A percentile compares a stretch with the other conserved stretches of the same genome.
These are phyloP conservation scores for Posidonia australis DNA, from an alignment of 106 monocot genomes.

Conservation along the genomic window DNA sequence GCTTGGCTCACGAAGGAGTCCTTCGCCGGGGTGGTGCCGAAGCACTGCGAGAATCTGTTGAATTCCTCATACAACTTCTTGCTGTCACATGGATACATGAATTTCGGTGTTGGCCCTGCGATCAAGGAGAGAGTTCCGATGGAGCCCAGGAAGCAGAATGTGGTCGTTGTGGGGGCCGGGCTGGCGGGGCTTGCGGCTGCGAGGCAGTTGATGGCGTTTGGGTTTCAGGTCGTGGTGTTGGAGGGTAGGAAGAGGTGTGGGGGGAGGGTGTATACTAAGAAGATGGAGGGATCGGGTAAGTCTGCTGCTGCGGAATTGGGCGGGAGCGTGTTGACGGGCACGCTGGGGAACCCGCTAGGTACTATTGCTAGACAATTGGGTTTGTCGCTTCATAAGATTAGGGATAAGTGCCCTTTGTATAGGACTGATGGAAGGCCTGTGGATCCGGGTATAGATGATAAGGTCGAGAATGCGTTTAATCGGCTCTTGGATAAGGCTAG, in stretches of 20 bases:
- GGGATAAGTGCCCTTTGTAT: slow-evolving; percentile 91
- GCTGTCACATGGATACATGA: slow-evolving; percentile 62
- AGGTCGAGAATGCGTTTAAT: slow-evolving; percentile 86
- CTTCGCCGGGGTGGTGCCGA: slow-evolving; percentile 32
- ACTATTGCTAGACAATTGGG: slow-evolving; percentile 80
- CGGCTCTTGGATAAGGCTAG: slow-evolving; percentile 76
- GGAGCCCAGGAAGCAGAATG: slow-evolving; percentile 36
- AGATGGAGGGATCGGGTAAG: slow-evolving; percentile 52
- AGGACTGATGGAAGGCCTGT: slow-evolving; percentile 59
- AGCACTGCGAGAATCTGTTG: slow-evolving; percentile 48
- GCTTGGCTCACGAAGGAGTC: slow-evolving; percentile 29
- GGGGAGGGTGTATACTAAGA: slow-evolving; percentile 87
- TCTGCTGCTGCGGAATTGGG: slow-evolving; percentile 75
- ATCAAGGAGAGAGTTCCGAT: slow-evolving; percentile 54
- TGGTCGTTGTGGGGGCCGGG: slow-evolving; percentile 70
- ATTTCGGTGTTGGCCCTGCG: slow-evolving; percentile 68
- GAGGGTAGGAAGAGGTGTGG: slow-evolving; percentile 90
- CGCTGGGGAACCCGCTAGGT: slow-evolving; percentile 74
- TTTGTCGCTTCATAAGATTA: slow-evolving; percentile 53
- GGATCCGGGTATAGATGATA: slow-evolving; percentile 48
- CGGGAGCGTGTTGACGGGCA: slow-evolving; percentile 82
- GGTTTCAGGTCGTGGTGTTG: slow-evolving; percentile 70
- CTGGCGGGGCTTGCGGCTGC: slow-evolving; percentile 79
- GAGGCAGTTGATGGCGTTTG: slow-evolving; percentile 60
- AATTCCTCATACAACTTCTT: slow-evolving; percentile 64